phyloP scores from a whole-genome alignment of 192 early-diverging fungal genomes.

The Mortierella hygrophila region DNA sequence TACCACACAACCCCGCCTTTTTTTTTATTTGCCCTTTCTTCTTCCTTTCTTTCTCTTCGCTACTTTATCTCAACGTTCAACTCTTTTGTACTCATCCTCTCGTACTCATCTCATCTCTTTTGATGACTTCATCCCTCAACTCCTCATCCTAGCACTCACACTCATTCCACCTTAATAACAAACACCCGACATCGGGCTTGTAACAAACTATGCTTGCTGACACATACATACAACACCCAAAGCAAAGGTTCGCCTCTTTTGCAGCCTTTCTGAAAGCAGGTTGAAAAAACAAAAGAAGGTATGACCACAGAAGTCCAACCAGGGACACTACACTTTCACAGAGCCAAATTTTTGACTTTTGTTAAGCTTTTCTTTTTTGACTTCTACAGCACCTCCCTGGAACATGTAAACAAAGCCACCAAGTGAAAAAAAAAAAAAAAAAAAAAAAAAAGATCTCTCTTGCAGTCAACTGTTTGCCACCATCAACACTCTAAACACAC shows the following conservation, averaged over 20 bases:
- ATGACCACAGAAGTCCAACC: no score
- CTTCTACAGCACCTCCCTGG: background rate
- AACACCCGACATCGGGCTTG: no score
- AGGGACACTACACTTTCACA: no score
- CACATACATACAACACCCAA: no score
- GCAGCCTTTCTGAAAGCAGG: no score
- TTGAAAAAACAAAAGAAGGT: no score
- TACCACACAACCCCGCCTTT: background rate
- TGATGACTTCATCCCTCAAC: background rate
- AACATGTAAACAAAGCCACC: slow-evolving; percentile 10
- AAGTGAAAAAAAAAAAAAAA: background rate
- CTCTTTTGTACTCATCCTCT: background rate
- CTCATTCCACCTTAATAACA: no score
- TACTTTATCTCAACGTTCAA: background rate
- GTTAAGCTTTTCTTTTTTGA: background rate
- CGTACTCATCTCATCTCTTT: background rate
- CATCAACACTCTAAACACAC: background rate
- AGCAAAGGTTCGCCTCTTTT: no score
- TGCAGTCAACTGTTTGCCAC: background rate
- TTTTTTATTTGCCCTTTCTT: background rate
- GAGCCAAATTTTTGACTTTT: background rate
- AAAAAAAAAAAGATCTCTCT: slow-evolving; percentile 1
- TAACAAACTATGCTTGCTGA: no score
- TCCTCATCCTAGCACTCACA: no score
- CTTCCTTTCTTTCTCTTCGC: background rate